Percentiles rank a stretch among this genome's conserved stretches.
phyloP scores from a whole-genome alignment of 2,329 filamentous ascomycete genomes.

The Venturia asperata region DNA sequence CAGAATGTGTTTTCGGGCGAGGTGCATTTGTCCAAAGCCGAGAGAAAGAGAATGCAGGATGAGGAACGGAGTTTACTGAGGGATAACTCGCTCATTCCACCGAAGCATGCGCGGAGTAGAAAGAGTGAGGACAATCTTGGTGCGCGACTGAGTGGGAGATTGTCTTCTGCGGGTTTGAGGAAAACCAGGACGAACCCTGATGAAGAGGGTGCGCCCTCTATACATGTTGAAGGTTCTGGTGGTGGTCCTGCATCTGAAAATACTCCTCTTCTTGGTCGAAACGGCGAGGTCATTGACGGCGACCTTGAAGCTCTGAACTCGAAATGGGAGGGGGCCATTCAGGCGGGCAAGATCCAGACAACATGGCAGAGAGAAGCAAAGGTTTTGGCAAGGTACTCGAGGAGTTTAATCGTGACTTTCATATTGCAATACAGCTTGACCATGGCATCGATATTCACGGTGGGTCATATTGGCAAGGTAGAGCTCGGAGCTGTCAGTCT shows the following conservation, averaged over 20 bases:
- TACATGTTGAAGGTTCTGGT: slow-evolving; percentile 28
- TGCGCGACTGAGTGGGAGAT: slow-evolving; percentile 26
- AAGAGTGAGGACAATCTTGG: slow-evolving; percentile 26
- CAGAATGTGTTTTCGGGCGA: slow-evolving; percentile 34
- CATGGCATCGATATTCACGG: slow-evolving; percentile 42
- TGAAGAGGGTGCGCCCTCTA: slow-evolving; percentile 1
- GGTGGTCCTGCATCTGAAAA: slow-evolving; percentile 22
- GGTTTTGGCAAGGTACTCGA: slow-evolving; percentile 55
- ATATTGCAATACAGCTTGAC: slow-evolving; percentile 44
- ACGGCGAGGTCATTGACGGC: slow-evolving; percentile 29
- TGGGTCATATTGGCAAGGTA: slow-evolving; percentile 43
- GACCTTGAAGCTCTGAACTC: slow-evolving; percentile 48
- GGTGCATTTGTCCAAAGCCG: slow-evolving; percentile 44
- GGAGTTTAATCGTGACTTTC: slow-evolving; percentile 41
- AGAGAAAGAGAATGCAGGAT: slow-evolving; percentile 46
- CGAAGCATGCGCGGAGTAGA: slow-evolving; percentile 40
- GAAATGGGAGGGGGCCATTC: slow-evolving; percentile 81
- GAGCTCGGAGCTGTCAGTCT: slow-evolving; percentile 43
- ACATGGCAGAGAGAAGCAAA: slow-evolving; percentile 88
- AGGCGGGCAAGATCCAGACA: slow-evolving; percentile 72
- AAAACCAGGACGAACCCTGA: slow-evolving; percentile 22
- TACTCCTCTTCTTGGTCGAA: slow-evolving; percentile 23
- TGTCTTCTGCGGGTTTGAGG: slow-evolving; percentile 28
- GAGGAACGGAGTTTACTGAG: slow-evolving; percentile 53
- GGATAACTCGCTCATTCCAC: slow-evolving; percentile 53